Conservation (phyloP, 176 grass and related monocot species). For the Aegilops speltoides region DNA sequence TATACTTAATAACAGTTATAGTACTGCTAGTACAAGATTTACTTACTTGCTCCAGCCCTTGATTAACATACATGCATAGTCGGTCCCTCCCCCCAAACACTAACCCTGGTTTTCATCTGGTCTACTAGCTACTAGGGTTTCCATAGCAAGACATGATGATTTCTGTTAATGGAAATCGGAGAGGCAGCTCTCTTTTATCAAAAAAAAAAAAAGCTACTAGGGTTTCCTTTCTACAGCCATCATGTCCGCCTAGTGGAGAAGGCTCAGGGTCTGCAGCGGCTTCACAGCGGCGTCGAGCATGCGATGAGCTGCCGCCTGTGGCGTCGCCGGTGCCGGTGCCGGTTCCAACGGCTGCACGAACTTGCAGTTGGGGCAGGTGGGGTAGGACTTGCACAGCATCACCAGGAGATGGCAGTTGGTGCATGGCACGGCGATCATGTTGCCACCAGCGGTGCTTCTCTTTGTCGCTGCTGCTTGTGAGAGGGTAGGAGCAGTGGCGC, state of each 20-base stretch:
- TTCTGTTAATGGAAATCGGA: too few species aligned
- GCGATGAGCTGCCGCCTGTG: conserved; percentile 10
- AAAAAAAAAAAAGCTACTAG: too few species aligned
- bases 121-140: conserved; percentile 23
- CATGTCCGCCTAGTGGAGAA: conserved; percentile 60
- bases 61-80: conserved; percentile 18
- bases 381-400: conserved; percentile 80
- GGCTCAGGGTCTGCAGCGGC: conserved; percentile 78
- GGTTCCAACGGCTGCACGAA: conserved; percentile 54
- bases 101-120: conserved; percentile 5
- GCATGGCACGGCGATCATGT: conserved; percentile 86
- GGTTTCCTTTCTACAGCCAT: conserved; percentile 50
- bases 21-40: neutral
- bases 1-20: conserved; percentile 27
- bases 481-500: too few species aligned
- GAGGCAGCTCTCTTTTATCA: too few species aligned
- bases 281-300: conserved; percentile 46
- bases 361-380: conserved; percentile 95
- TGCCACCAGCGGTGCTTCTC: conserved; percentile 28
- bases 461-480: conserved; percentile 38
- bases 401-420: conserved; percentile 87
- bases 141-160: too few species aligned
- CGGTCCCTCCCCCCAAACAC: neutral
- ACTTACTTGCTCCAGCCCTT: neutral
- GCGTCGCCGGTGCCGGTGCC: neutral